These are phyloP conservation scores for Phytopythium ostracodes DNA, from an alignment of 352 stramenopile genomes.

Conservation along the genomic window DNA sequence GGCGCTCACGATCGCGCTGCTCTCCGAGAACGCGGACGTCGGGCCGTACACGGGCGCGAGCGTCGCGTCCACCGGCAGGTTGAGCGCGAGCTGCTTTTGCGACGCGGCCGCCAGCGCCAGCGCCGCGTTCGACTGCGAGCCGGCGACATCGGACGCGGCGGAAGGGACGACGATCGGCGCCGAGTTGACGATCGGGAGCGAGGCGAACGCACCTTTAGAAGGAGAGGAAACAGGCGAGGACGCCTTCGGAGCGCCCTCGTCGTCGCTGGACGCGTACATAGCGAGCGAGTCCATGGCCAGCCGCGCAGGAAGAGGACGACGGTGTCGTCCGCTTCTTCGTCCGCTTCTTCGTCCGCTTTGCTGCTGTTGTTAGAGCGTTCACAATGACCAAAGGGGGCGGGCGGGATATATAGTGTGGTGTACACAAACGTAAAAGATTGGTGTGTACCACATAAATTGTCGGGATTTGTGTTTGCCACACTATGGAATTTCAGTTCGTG, in stretches of 20 bases:
- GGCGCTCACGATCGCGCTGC: constrained; percentile 4
- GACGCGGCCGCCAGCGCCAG: constrained; percentile 33
- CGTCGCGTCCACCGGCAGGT: constrained; percentile 64
- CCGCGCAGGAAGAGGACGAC: neutral
- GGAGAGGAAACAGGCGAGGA: neutral
- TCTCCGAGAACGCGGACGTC: constrained; percentile 5
- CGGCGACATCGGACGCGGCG: constrained; percentile 12
- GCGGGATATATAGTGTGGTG: neutral
- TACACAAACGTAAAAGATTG: constrained; percentile 1
- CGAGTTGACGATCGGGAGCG: constrained; percentile 49
- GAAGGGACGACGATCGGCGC: constrained; percentile 32
- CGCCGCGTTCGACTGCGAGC: constrained; percentile 25
- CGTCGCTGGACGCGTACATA: constrained; percentile 49
- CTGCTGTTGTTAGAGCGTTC: no score
- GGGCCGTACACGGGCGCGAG: constrained; percentile 50
- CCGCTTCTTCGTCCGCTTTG: no score
- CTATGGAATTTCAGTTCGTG: neutral
- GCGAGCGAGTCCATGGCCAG: constrained; percentile 38
- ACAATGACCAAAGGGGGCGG: neutral
- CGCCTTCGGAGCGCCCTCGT: constrained; percentile 15
- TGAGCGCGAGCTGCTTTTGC: constrained; percentile 44
- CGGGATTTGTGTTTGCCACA: neutral
- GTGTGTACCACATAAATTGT: neutral
- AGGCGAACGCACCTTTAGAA: neutral
- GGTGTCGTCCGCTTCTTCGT: no score